These are phyloP conservation scores for Brachypodium distachyon DNA, from an alignment of 202 grass and related monocot genomes.

Conservation along the genomic window DNA sequence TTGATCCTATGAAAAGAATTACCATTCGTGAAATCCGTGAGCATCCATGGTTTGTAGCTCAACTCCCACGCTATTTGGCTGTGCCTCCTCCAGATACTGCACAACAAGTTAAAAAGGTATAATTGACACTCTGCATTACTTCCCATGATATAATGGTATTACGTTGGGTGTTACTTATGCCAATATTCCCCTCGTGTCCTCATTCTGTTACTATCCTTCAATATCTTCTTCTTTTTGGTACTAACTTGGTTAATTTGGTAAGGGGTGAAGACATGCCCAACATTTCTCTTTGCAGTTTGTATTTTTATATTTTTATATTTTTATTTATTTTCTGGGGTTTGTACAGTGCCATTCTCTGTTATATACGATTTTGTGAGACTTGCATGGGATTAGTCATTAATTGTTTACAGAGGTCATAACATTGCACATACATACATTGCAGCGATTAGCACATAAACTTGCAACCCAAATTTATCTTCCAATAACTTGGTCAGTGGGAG, in stretches of 20 bases:
- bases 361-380: not conserved
- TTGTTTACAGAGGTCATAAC: too few relatives aligned
- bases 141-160: not conserved
- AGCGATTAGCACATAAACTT: too few relatives aligned
- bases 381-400: not conserved
- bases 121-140: not conserved
- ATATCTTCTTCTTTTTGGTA: not conserved
- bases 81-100: constrained; percentile 84
- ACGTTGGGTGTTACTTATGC: not conserved
- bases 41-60: constrained; percentile 78
- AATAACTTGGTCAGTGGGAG: too few relatives aligned
- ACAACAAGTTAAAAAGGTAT: constrained; percentile 93
- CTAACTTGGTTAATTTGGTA: not conserved
- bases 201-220: not conserved
- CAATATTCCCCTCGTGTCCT: not conserved
- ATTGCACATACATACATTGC: too few relatives aligned
- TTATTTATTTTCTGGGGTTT: not conserved
- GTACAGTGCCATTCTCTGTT: not conserved
- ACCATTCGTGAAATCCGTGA: constrained; percentile 86
- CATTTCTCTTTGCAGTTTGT: not conserved
- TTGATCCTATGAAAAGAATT: constrained; percentile 96
- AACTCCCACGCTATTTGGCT: constrained; percentile 75
- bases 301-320: not conserved
- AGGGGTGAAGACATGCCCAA: not conserved
- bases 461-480: too few relatives aligned